A percentile compares a stretch with the other conserved stretches of the same genome.
Evolutionary conservation across 2,329 filamentous ascomycete genomes (phyloP).

Genomic region (Colletotrichum sp.): DNA sequence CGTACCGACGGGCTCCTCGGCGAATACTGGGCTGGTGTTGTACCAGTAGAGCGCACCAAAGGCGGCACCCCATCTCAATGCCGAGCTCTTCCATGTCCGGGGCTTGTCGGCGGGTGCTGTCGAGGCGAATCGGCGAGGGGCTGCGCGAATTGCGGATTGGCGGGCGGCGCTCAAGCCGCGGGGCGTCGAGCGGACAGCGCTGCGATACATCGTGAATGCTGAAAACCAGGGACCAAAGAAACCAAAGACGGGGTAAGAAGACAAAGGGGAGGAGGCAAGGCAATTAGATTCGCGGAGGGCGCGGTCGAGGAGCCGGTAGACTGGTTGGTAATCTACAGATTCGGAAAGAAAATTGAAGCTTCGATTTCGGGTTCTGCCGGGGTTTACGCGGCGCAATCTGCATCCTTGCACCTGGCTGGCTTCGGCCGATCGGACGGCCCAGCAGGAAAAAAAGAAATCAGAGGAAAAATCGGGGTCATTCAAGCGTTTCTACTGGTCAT

Average conservation of each 20-base stretch:
- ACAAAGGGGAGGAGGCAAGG: conserved; percentile 16
- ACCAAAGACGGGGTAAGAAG: neutral
- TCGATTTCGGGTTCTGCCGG: conserved; percentile 11
- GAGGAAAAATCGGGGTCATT: neutral
- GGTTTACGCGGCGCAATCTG: conserved; percentile 21
- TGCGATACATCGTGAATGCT: conserved; percentile 50
- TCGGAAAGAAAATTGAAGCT: conserved; percentile 24
- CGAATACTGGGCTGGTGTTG: conserved; percentile 87
- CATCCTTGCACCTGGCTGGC: neutral
- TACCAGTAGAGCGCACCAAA: conserved; percentile 88
- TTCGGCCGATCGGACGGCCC: conserved; percentile 14
- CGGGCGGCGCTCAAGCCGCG: conserved; percentile 48
- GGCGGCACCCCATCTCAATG: conserved; percentile 77
- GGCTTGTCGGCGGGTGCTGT: conserved; percentile 67
- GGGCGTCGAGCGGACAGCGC: conserved; percentile 53
- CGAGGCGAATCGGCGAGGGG: conserved; percentile 57
- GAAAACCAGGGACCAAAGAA: neutral
- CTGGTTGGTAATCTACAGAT: conserved; percentile 22
- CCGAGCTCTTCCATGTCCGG: conserved; percentile 82
- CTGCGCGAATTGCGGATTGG: conserved; percentile 40
- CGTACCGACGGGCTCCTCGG: conserved; percentile 80
- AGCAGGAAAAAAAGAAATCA: neutral
- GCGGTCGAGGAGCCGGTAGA: neutral
- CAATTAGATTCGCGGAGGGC: conserved; percentile 5
- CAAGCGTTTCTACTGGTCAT: neutral